These are phyloP conservation scores for Cryptococcus neoformans DNA, from an alignment of 1,284 basidiomycete genomes.

Conservation along the genomic window DNA sequence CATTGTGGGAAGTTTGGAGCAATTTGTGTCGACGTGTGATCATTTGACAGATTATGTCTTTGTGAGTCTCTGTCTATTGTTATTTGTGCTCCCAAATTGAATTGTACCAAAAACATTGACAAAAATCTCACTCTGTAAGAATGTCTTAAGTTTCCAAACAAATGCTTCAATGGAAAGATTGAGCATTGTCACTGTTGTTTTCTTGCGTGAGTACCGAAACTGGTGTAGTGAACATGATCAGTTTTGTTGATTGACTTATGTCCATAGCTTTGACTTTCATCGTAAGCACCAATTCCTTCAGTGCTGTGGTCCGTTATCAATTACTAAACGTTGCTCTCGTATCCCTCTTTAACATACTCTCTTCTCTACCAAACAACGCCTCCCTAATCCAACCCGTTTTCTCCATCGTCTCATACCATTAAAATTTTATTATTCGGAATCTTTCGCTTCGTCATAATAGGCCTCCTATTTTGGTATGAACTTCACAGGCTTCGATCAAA, in stretches of 20 bases:
- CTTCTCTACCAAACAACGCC: background rate
- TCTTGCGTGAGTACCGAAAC: conserved; percentile 41
- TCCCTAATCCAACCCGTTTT: background rate
- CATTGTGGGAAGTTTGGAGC: conserved; percentile 43
- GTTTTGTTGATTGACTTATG: background rate
- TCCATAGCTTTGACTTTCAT: conserved; percentile 28
- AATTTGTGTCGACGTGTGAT: conserved; percentile 46
- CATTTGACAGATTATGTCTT: conserved; percentile 50
- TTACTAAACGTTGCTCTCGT: background rate
- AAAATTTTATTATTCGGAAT: too few species aligned
- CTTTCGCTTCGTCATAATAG: background rate
- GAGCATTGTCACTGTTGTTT: conserved; percentile 49
- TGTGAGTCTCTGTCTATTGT: conserved; percentile 20
- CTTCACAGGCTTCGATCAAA: conserved; percentile 35
- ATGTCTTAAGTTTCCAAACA: conserved; percentile 46
- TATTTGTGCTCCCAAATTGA: background rate
- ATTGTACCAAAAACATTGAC: background rate
- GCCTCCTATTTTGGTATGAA: conserved; percentile 45
- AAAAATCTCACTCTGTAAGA: conserved; percentile 16
- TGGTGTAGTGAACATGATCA: background rate
- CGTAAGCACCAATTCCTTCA: conserved; percentile 14
- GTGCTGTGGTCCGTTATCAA: background rate
- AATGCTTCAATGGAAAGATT: conserved; percentile 49
- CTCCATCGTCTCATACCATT: background rate
- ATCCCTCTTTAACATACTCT: too few species aligned